phyloP scores from a whole-genome alignment of 768 basidiomycete genomes.

The Agaricus bisporus region DNA sequence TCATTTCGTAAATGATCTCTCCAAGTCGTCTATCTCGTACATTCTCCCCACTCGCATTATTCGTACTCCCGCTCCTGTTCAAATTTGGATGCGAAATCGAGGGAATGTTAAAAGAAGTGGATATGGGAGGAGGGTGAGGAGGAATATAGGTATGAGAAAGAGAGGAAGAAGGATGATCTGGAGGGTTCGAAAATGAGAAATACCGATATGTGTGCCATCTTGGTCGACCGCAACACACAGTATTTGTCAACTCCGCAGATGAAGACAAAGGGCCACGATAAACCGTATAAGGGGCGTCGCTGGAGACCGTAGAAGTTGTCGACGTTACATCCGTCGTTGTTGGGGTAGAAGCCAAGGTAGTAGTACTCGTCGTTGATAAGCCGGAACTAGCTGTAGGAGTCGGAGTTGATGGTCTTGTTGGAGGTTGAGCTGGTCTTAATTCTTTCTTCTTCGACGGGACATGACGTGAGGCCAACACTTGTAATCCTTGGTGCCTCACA shows the following conservation, averaged over 20 bases:
- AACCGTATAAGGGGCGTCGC: not conserved
- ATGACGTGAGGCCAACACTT: not conserved
- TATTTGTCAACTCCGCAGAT: constrained; percentile 14
- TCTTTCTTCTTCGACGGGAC: not conserved
- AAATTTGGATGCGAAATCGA: too few relatives aligned
- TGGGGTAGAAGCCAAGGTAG: not conserved
- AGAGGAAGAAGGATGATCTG: too few relatives aligned
- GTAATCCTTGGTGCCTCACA: constrained; percentile 50
- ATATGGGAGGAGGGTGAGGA: too few relatives aligned
- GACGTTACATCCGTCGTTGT: not conserved
- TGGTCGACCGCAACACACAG: constrained; percentile 36
- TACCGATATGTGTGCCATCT: constrained; percentile 48
- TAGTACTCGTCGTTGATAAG: not conserved
- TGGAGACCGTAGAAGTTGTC: not conserved
- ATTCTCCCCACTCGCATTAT: constrained; percentile 10
- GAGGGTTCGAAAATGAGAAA: constrained; percentile 23
- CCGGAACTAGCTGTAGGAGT: not conserved
- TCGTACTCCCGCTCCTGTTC: too few relatives aligned
- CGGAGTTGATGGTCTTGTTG: not conserved
- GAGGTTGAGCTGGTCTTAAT: not conserved
- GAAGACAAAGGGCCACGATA: not conserved
- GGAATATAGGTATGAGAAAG: too few relatives aligned
- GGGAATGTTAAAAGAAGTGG: too few relatives aligned
- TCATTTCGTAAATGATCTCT: constrained; percentile 30
- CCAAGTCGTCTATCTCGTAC: constrained; percentile 33